phyloP scores from a whole-genome alignment of 805 yeast species.

The Kodamaea leandrae region DNA sequence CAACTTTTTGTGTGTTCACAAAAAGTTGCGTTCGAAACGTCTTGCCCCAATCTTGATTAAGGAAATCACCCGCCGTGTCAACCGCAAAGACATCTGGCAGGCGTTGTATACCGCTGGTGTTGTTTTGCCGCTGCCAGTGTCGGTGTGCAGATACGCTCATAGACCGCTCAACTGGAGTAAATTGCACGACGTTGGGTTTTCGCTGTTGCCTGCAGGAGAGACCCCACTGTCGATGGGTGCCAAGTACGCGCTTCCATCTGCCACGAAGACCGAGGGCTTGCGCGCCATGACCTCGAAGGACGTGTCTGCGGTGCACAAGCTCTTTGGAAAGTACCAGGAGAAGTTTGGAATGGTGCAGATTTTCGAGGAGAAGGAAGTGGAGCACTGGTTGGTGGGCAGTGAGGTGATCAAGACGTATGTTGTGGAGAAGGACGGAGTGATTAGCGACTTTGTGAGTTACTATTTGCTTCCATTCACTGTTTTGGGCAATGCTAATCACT shows the following conservation, averaged over 20 bases:
- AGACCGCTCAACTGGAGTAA: slow-evolving; percentile 93
- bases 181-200: slow-evolving; percentile 85
- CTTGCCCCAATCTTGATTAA: slow-evolving; percentile 91
- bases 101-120: slow-evolving; percentile 94
- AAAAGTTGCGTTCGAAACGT: slow-evolving; percentile 88
- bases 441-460: slow-evolving; percentile 88
- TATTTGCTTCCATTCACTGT: slow-evolving; percentile 87
- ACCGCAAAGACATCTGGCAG: slow-evolving; percentile 84
- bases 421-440: slow-evolving; percentile 62
- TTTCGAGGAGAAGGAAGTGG: slow-evolving; percentile 65
- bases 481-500: slow-evolving; percentile 58
- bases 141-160: slow-evolving; percentile 87
- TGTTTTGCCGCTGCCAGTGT: slow-evolving; percentile 86
- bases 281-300: slow-evolving; percentile 59
- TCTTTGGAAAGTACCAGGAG: slow-evolving; percentile 61
- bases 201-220: slow-evolving; percentile 68
- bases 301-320: slow-evolving; percentile 56
- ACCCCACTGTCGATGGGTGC: slow-evolving; percentile 69
- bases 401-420: slow-evolving; percentile 77
- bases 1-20: slow-evolving; percentile 92
- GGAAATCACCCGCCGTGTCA: slow-evolving; percentile 92
- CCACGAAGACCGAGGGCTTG: slow-evolving; percentile 51
- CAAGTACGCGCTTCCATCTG: slow-evolving; percentile 53
- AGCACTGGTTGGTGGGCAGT: slow-evolving; percentile 77
- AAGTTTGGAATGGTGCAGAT: slow-evolving; percentile 72